Evolutionary conservation across 2,329 filamentous ascomycete genomes (phyloP).

Genomic region (Lasiodiplodia gonubiensis): DNA sequence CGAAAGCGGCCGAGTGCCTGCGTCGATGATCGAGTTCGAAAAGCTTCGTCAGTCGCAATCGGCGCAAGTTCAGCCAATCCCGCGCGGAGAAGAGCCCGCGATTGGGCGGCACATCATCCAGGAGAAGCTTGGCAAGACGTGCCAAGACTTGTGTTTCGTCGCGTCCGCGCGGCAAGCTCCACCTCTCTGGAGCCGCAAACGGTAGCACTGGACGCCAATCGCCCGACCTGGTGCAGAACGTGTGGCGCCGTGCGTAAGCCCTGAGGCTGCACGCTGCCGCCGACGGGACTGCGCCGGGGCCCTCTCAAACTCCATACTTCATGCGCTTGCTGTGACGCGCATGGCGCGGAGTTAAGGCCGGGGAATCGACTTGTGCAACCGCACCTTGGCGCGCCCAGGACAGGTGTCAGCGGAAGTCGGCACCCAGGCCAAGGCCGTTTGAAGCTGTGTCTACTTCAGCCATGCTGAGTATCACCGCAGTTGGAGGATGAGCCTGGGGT

Average conservation of each 20-base stretch:
- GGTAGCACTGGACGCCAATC: background rate
- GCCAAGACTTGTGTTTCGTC: background rate
- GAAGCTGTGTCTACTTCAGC: background rate
- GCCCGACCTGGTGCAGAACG: background rate
- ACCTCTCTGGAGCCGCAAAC: conserved; percentile 14
- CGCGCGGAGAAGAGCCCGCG: background rate
- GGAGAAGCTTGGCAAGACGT: background rate
- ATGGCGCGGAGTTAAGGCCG: too few relatives aligned
- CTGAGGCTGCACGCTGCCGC: conserved; percentile 3
- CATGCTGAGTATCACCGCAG: background rate
- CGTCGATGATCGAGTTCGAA: background rate
- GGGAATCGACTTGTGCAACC: too few relatives aligned
- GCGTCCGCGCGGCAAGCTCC: conserved; percentile 21
- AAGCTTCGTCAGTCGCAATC: background rate
- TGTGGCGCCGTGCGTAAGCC: conserved; percentile 19
- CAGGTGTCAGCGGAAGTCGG: background rate
- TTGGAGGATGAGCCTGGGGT: background rate
- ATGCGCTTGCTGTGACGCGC: background rate
- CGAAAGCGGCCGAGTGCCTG: background rate
- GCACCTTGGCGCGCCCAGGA: too few relatives aligned
- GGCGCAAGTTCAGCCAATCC: background rate
- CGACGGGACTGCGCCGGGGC: background rate
- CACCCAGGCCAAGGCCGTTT: background rate
- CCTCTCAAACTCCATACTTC: background rate
- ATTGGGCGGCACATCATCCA: background rate